Evolutionary conservation across 208 protist genomes (phyloP).

Genomic region (Trypanosoma rangeli): DNA sequence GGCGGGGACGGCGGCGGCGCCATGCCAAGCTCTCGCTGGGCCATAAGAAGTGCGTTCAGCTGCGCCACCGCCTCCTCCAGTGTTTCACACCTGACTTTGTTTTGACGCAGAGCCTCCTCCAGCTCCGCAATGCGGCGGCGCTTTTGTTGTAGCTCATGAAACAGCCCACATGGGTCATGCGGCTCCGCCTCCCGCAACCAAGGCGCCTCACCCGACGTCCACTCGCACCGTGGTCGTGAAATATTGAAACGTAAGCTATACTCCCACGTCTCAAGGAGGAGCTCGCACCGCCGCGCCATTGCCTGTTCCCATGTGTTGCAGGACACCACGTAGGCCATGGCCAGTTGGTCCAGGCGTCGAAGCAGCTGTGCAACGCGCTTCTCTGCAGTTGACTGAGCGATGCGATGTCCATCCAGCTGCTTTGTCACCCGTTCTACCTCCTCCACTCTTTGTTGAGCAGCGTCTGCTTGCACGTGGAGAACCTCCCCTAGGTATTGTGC

Average conservation of each 20-base stretch:
- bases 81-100: constrained; percentile 15
- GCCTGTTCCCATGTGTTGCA: constrained; percentile 9
- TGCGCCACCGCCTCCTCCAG: constrained; percentile 34
- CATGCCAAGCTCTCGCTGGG: constrained; percentile 40
- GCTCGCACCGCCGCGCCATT: constrained; percentile 12
- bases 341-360: not conserved
- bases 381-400: not conserved
- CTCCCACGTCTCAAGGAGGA: constrained; percentile 13
- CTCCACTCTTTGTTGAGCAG: constrained; percentile 1
- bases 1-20: constrained; percentile 8
- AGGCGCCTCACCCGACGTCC: not conserved
- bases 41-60: constrained; percentile 31
- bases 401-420: not conserved
- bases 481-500: constrained; percentile 1
- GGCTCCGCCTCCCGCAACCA: not conserved
- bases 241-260: not conserved
- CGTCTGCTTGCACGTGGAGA: constrained; percentile 1
- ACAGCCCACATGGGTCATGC: constrained; percentile 35
- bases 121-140: constrained; percentile 32
- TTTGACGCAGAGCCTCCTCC: constrained; percentile 40
- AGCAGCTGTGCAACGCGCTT: not conserved
- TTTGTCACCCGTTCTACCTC: constrained; percentile 1
- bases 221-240: not conserved
- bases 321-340: not conserved
- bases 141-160: constrained; percentile 41